phyloP scores from a whole-genome alignment of 1,284 basidiomycete species.

The Trichosporon coremiiforme region DNA sequence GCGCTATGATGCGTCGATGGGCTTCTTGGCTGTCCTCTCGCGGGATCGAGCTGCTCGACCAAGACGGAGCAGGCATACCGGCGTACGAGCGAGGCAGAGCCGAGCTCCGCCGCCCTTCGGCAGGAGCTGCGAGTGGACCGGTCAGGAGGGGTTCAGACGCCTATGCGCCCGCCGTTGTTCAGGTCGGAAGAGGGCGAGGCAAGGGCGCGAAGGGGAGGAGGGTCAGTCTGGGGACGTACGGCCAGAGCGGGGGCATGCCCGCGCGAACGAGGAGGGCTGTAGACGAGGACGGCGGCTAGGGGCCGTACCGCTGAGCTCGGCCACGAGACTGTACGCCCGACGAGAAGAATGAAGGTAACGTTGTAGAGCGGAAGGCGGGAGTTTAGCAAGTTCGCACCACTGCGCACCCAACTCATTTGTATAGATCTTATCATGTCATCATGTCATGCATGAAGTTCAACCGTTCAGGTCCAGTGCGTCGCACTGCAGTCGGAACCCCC shows the following conservation, averaged over 20 bases:
- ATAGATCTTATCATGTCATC: not conserved
- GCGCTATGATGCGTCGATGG: conserved; percentile 48
- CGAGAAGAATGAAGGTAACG: not conserved
- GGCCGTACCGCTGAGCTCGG: not conserved
- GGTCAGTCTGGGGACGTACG: conserved; percentile 3
- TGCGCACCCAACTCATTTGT: not conserved
- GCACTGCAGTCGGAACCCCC: too few species aligned
- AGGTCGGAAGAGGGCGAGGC: not conserved
- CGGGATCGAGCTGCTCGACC: conserved; percentile 46
- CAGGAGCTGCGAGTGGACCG: not conserved
- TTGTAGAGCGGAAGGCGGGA: not conserved
- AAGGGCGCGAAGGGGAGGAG: not conserved
- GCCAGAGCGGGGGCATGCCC: conserved; percentile 12
- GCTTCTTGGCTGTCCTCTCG: conserved; percentile 32
- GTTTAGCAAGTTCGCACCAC: not conserved
- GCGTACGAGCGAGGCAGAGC: conserved; percentile 26
- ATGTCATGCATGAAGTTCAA: not conserved
- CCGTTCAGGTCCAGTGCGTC: not conserved
- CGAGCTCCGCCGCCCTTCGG: not conserved
- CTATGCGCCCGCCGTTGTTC: not conserved
- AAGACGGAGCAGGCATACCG: conserved; percentile 41
- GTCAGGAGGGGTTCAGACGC: not conserved
- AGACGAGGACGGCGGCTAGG: conserved; percentile 17
- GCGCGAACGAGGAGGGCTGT: not conserved
- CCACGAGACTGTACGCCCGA: not conserved